Evolutionary conservation across 345 rosid species (phyloP).

Genomic region (Lumnitzera racemosa): DNA sequence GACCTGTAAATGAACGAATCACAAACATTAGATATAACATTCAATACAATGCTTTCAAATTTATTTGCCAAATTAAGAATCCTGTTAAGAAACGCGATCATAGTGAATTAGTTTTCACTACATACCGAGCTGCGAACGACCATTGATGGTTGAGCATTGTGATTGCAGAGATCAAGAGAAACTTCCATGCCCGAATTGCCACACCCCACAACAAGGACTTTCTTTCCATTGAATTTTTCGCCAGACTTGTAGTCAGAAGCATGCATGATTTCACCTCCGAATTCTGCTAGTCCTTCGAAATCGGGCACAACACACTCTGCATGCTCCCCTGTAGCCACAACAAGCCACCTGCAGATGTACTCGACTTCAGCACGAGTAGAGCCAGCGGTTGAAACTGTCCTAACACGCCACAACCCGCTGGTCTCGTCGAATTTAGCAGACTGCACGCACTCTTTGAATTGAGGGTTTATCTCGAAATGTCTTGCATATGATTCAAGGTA

Average conservation of each 20-base stretch:
- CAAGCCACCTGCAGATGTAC: constrained; percentile 90
- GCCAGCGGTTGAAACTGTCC: constrained; percentile 29
- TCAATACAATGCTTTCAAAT: not conserved
- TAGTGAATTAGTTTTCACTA: not conserved
- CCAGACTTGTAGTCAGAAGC: constrained; percentile 78
- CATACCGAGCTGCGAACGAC: constrained; percentile 87
- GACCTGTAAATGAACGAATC: constrained; percentile 34
- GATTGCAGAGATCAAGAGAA: constrained; percentile 77
- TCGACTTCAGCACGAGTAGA: constrained; percentile 44
- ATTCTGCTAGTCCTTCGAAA: constrained; percentile 57
- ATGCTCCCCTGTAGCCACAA: constrained; percentile 95
- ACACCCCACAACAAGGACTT: constrained; percentile 81
- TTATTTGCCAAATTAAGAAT: not conserved
- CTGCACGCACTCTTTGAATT: constrained; percentile 76
- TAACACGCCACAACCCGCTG: constrained; percentile 76
- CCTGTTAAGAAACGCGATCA: not conserved
- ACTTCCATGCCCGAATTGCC: constrained; percentile 98
- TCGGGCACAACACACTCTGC: constrained; percentile 77
- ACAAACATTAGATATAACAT: not conserved
- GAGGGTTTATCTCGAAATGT: constrained; percentile 56
- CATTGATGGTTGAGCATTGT: constrained; percentile 66
- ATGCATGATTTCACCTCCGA: constrained; percentile 67
- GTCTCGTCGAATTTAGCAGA: constrained; percentile 76
- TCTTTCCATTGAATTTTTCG: constrained; percentile 48
- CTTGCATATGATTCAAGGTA: constrained; percentile 69